Evolutionary conservation across 257 asterid species (phyloP).

Genomic region (Perilla frutescens): DNA sequence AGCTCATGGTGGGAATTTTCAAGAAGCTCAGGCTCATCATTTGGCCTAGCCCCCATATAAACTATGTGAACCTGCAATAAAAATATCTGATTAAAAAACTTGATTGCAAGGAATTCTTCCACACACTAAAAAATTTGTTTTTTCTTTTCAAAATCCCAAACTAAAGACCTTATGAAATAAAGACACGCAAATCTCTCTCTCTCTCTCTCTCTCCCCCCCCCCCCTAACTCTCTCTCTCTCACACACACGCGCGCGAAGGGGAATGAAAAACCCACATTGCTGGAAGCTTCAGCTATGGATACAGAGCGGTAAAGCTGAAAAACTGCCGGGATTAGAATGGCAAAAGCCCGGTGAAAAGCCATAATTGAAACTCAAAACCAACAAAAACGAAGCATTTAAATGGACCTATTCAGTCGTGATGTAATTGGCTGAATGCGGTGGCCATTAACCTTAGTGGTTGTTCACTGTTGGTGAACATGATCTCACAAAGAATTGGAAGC

Average conservation of each 20-base stretch:
- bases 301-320: conserved; percentile 24
- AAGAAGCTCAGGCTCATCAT: conserved; percentile 35
- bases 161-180: neutral
- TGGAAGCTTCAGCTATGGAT: conserved; percentile 34
- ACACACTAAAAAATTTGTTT: neutral
- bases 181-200: neutral
- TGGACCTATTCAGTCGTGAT: conserved; percentile 14
- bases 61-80: conserved; percentile 45
- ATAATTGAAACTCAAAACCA: conserved; percentile 15
- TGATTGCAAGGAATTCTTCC: neutral
- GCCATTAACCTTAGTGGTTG: conserved; percentile 21
- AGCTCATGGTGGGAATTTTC: conserved; percentile 41
- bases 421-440: neutral
- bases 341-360: conserved; percentile 36
- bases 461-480: conserved; percentile 18
- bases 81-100: neutral
- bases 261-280: conserved; percentile 36
- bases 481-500: conserved; percentile 21
- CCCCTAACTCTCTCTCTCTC: neutral
- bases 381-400: conserved; percentile 28
- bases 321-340: conserved; percentile 29
- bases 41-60: conserved; percentile 42
- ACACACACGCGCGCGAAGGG: neutral
- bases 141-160: neutral
- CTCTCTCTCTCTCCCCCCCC: neutral